A percentile compares a stretch with the other conserved stretches of the same genome.
These are phyloP conservation scores for Pisolithus sp. DNA, from an alignment of 768 basidiomycete species.

Conservation along the genomic window DNA sequence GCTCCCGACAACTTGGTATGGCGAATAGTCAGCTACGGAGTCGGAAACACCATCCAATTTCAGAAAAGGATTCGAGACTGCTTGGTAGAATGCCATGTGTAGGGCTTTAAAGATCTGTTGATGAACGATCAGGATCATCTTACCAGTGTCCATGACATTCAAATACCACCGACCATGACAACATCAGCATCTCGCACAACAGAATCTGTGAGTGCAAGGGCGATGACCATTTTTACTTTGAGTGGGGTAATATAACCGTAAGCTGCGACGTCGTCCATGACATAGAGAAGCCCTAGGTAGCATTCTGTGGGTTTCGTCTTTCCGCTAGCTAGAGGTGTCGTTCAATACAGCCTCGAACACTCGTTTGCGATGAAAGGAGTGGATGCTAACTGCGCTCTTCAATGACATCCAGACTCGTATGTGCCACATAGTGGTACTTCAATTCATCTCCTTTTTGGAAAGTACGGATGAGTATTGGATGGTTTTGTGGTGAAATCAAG, in stretches of 20 bases:
- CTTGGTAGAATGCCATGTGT: constrained; percentile 80
- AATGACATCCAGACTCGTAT: constrained; percentile 84
- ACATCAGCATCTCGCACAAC: constrained; percentile 79
- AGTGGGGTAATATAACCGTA: constrained; percentile 89
- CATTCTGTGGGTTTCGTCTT: constrained; percentile 64
- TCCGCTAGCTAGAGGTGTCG: constrained; percentile 19
- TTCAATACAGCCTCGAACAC: constrained; percentile 3
- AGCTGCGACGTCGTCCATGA: constrained; percentile 90
- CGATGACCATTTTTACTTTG: constrained; percentile 81
- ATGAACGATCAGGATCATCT: not conserved
- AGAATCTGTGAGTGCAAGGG: constrained; percentile 72
- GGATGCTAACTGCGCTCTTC: constrained; percentile 76
- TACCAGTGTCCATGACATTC: too few species aligned
- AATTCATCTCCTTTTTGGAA: constrained; percentile 58
- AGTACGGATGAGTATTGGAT: constrained; percentile 68
- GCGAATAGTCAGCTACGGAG: constrained; percentile 42
- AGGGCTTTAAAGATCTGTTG: constrained; percentile 79
- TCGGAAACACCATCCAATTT: constrained; percentile 51
- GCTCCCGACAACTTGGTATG: constrained; percentile 54
- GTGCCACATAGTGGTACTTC: constrained; percentile 88
- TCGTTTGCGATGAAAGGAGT: not conserved
- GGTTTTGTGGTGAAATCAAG: constrained; percentile 79
- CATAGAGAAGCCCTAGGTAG: constrained; percentile 80
- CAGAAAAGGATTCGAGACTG: constrained; percentile 84
- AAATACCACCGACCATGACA: constrained; percentile 46